These are phyloP conservation scores for Phalaenopsis equestris DNA, from an alignment of 106 monocot genomes.

Conservation along the genomic window DNA sequence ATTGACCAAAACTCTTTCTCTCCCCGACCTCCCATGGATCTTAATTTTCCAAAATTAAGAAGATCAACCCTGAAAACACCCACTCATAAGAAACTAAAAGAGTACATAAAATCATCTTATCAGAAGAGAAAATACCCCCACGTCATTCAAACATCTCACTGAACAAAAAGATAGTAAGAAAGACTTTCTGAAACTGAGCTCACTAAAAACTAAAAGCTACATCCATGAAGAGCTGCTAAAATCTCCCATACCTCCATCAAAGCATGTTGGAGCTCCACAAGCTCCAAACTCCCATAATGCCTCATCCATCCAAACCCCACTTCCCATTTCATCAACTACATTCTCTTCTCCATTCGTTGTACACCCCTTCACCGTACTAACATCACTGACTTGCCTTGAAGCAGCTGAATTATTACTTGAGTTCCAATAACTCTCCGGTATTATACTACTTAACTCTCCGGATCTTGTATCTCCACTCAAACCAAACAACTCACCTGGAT, in stretches of 20 bases:
- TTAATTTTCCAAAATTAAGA: no score
- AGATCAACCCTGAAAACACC: no score
- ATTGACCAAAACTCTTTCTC: no score
- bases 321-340: not conserved
- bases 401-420: slow-evolving; percentile 4
- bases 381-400: not conserved
- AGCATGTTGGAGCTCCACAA: not conserved
- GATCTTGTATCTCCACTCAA: slow-evolving; percentile 32
- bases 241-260: no score
- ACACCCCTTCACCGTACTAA: not conserved
- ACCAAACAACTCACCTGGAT: not conserved
- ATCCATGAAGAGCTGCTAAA: no score
- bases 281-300: not conserved
- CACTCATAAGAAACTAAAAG: no score
- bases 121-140: not conserved
- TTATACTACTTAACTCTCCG: slow-evolving; percentile 54
- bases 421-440: slow-evolving; percentile 41
- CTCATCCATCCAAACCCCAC: not conserved
- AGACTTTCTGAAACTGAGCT: not conserved
- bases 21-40: no score
- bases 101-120: not conserved
- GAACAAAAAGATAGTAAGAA: not conserved
- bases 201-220: not conserved
- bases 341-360: no score
- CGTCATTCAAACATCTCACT: not conserved